Evolutionary conservation across 2,329 filamentous ascomycete genomes (phyloP).

Genomic region (Ophiostoma himal-ulmi): DNA sequence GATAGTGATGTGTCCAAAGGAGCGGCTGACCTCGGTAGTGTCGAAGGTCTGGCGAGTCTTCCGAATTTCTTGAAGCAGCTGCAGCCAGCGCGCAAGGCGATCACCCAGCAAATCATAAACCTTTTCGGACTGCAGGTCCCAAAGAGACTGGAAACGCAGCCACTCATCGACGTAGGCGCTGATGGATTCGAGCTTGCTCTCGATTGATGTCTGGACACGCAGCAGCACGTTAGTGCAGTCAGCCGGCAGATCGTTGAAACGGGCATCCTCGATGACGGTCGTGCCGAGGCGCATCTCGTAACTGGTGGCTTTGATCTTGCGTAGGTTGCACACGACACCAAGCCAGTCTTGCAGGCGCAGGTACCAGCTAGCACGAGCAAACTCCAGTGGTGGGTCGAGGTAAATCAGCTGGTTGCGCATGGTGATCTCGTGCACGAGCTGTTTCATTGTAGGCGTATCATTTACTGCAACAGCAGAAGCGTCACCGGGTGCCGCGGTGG

Average conservation of each 20-base stretch:
- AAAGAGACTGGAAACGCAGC: constrained; percentile 96
- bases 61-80: constrained; percentile 92
- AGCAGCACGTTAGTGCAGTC: constrained; percentile 74
- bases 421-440: constrained; percentile 81
- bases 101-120: constrained; percentile 90
- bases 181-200: constrained; percentile 74
- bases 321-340: constrained; percentile 82
- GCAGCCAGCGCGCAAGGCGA: constrained; percentile 85
- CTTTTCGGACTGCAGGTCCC: constrained; percentile 94
- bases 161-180: constrained; percentile 90
- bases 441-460: constrained; percentile 60
- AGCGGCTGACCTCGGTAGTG: constrained; percentile 86
- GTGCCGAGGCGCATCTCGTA: constrained; percentile 85
- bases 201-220: constrained; percentile 75
- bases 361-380: constrained; percentile 88
- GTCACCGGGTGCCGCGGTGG: constrained; percentile 32
- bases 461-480: constrained; percentile 29
- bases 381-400: constrained; percentile 87
- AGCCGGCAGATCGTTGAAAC: constrained; percentile 79
- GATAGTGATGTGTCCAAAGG: constrained; percentile 89
- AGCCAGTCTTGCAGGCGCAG: constrained; percentile 90
- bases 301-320: constrained; percentile 88
- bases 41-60: constrained; percentile 96
- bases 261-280: constrained; percentile 55
- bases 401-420: constrained; percentile 99